Conservation (phyloP, 2,329 filamentous ascomycete species). For the Epichloe baconii region DNA sequence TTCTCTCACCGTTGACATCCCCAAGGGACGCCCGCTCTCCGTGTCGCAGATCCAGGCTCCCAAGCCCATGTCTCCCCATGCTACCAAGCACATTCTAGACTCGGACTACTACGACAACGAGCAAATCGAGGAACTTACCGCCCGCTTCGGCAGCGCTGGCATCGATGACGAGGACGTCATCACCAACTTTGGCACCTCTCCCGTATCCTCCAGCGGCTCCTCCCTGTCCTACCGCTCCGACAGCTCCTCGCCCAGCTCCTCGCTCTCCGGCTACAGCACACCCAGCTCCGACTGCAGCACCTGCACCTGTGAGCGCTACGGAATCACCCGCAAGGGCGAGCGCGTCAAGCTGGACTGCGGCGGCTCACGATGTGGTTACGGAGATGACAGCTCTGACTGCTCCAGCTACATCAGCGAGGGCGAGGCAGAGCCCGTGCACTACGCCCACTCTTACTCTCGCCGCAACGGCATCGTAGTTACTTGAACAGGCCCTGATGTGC, state of each 20-base stretch:
- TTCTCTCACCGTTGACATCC: slow-evolving; percentile 51
- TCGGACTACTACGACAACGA: slow-evolving; percentile 62
- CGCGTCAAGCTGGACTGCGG: slow-evolving; percentile 95
- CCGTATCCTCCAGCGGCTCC: slow-evolving; percentile 56
- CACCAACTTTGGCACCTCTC: slow-evolving; percentile 41
- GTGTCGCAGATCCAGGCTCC: slow-evolving; percentile 83
- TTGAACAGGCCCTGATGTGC: slow-evolving; percentile 10
- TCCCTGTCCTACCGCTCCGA: slow-evolving; percentile 60
- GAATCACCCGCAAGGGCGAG: slow-evolving; percentile 85
- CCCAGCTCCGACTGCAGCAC: slow-evolving; percentile 61
- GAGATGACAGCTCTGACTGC: slow-evolving; percentile 55
- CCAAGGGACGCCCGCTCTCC: slow-evolving; percentile 80
- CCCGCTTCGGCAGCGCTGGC: slow-evolving; percentile 53
- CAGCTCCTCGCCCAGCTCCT: slow-evolving; percentile 61
- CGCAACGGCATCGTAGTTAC: slow-evolving; percentile 51
- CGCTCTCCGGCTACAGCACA: slow-evolving; percentile 65
- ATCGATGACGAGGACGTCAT: slow-evolving; percentile 45
- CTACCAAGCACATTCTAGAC: slow-evolving; percentile 76
- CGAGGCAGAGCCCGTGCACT: slow-evolving; percentile 32
- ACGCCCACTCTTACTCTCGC: slow-evolving; percentile 39
- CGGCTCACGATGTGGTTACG: slow-evolving; percentile 74
- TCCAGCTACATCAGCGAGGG: slow-evolving; percentile 53
- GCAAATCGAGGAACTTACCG: slow-evolving; percentile 66
- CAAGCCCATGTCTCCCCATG: slow-evolving; percentile 77
- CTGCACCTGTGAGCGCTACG: slow-evolving; percentile 93